Base-by-base conservation (phyloP, 2,329 filamentous ascomycete genomes). In the Ilyonectria mors-panacis region DNA sequence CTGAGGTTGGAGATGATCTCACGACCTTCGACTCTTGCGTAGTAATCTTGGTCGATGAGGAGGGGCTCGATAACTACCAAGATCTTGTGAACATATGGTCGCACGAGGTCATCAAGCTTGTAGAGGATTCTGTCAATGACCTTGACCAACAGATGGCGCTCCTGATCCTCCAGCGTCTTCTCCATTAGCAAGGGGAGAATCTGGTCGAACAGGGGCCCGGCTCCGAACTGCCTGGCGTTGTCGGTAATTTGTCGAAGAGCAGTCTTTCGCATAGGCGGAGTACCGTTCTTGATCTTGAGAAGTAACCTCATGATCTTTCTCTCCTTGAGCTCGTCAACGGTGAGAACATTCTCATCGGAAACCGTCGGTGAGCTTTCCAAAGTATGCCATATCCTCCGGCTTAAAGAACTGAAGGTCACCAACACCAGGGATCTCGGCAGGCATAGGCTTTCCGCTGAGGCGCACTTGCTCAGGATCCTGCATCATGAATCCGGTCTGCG, bases 1-100 rank as follows among this genome's bases (percentile, higher is more conserved):
- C 93, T 93, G 56, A 99, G 89, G 80, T 99, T 99, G 62, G 95
- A 98, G 75, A 99, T 99, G 75, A 99, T 99, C 81, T 99, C 96
- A 74, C 96, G 94, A 81, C 96, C 96, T 81, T 99, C 96, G 6
- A 99, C 96, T 80, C 96, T 92, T 47, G 97, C 96, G 81, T 99
- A 99, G 83, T 99, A 99, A 83, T 99, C 97, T 84, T 99, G 96
- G 78, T 99, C 97, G 77, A 99, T 99, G 72, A 99, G 92, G 56
- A 99, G 86, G n/a, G 96, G 96, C 81, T 99, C 97, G 75, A 99
- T 99, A 78, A 99, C 96, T 59, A 99, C 96, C 65, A 99, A 83
- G 69, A 99, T 99, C 85, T 98, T 98, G 85, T 99, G 97, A 17
- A 97, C 95, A 71, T 95, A 99, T 23, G 96, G 96, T 45, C 96